Conservation (phyloP, 768 basidiomycete genomes). For the Trametes cinnabarina region DNA sequence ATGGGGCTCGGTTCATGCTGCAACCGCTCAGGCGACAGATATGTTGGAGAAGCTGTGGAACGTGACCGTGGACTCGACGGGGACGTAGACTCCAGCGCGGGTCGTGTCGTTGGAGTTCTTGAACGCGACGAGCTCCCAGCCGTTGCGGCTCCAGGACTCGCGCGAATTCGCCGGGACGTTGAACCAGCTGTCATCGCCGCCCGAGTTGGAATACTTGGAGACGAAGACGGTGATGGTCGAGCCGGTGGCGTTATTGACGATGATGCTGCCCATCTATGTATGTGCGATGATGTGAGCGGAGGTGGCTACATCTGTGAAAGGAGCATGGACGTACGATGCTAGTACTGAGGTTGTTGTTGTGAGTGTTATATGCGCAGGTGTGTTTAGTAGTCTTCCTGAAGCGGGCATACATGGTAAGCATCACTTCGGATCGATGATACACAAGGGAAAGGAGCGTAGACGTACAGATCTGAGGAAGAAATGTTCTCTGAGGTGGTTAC, state of each 20-base stretch:
- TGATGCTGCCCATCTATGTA: slow-evolving; percentile 8
- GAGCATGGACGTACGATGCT: neutral
- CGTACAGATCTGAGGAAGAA: too few relatives aligned
- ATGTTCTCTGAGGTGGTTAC: too few relatives aligned
- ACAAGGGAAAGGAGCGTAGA: too few relatives aligned
- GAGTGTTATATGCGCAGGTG: too few relatives aligned
- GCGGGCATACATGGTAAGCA: too few relatives aligned
- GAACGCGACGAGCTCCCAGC: slow-evolving; percentile 17
- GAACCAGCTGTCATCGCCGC: slow-evolving; percentile 10
- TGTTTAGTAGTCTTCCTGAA: too few relatives aligned
- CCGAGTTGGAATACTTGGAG: slow-evolving; percentile 12
- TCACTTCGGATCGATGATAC: too few relatives aligned
- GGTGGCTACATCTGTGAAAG: neutral
- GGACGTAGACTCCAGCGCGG: slow-evolving; percentile 8
- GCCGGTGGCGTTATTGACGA: neutral
- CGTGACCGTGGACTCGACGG: slow-evolving; percentile 1
- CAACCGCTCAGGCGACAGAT: neutral
- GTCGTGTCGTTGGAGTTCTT: slow-evolving; percentile 6
- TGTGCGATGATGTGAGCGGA: neutral
- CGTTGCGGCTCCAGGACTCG: slow-evolving; percentile 7
- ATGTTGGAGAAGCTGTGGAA: neutral
- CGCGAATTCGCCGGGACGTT: neutral
- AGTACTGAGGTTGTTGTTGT: neutral
- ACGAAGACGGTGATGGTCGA: slow-evolving; percentile 3
- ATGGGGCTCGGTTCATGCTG: too few relatives aligned